phyloP scores from a whole-genome alignment of 495 filamentous ascomycete genomes.

The Penicillium bovifimosum region DNA sequence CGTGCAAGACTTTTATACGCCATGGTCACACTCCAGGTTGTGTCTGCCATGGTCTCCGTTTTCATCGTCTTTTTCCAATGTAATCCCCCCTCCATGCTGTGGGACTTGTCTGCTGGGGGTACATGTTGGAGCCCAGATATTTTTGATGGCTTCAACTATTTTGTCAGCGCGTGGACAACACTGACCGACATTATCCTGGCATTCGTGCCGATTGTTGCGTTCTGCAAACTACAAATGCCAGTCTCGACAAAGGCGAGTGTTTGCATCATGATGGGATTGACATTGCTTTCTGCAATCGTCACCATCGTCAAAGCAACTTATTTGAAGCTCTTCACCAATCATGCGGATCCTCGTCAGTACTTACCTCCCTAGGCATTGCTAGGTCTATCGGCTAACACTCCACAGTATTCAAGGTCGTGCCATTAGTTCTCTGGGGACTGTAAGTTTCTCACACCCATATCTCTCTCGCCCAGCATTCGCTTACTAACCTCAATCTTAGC shows the following conservation, averaged over 20 bases:
- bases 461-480: neutral
- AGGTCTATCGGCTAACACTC: neutral
- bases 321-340: conserved; percentile 14
- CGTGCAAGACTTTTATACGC: conserved; percentile 14
- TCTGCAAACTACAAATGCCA: conserved; percentile 25
- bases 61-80: conserved; percentile 25
- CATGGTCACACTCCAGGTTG: conserved; percentile 19
- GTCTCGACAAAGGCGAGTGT: conserved; percentile 14
- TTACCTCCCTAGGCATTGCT: neutral
- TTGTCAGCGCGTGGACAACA: conserved; percentile 23
- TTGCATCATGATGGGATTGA: conserved; percentile 27
- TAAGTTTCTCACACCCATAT: conserved; percentile 6
- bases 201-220: conserved; percentile 18
- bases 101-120: conserved; percentile 10
- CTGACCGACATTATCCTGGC: conserved; percentile 26
- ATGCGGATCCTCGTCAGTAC: conserved; percentile 14
- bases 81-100: conserved; percentile 13
- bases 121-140: conserved; percentile 17
- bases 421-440: conserved; percentile 17
- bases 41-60: conserved; percentile 18
- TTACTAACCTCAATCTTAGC: neutral
- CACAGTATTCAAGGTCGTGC: conserved; percentile 12
- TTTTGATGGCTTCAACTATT: conserved; percentile 18
- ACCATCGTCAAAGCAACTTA: conserved; percentile 18
- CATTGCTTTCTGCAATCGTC: conserved; percentile 18